Evolutionary conservation across 768 basidiomycete genomes (phyloP), one percentile per base, ranked within the genome.

Genomic region (Termitomyces bulborhizus): DNA sequence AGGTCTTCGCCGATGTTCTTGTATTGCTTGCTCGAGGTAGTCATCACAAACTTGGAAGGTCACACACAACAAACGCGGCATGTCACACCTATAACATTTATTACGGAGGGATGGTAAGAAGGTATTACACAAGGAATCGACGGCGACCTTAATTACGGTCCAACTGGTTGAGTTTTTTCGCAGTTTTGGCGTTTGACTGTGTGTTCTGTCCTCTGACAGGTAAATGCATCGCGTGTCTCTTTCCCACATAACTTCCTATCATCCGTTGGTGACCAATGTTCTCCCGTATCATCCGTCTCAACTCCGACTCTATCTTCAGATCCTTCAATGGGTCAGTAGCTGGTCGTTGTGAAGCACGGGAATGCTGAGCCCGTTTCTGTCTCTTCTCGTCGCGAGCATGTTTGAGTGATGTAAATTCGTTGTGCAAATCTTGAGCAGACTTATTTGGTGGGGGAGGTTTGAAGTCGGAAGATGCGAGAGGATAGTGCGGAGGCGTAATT

Each of bases 151-250:
- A 71, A 55, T 68, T 71, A 42, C 95, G 79, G 54, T 89, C 86
- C 61, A 95, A 71, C 66, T 83, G 80, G 76, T 98, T 98, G 72
- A 98, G 84, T 71, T 86, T 93, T 71, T 74, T 87, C 34, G 96
- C 96, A 44, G 93, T 96, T 71, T 78, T 83, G 51, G 92, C 93
- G 66, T 98, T 98, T 53, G 81, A 86, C 69, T 85, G 86, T 4
- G 95, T 98, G 53, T 87, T 87, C 72, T 98, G 96, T 54, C 96
- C 96, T 69, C 96, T 81, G 57, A 98, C 96, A 3, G 96, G 96
- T 44, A 96, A 71, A 56, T 86, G 83, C 86, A 94, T 92, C 7
- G 93, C 93, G 68, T 98, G 96, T 70, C 94, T 76, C 76, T 84
- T 84, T 48, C 97, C 97, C 49, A 92, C 84, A 70, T 96, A 95